Conservation (phyloP, 2,329 filamentous ascomycete species). For the Neonectria punicea region DNA sequence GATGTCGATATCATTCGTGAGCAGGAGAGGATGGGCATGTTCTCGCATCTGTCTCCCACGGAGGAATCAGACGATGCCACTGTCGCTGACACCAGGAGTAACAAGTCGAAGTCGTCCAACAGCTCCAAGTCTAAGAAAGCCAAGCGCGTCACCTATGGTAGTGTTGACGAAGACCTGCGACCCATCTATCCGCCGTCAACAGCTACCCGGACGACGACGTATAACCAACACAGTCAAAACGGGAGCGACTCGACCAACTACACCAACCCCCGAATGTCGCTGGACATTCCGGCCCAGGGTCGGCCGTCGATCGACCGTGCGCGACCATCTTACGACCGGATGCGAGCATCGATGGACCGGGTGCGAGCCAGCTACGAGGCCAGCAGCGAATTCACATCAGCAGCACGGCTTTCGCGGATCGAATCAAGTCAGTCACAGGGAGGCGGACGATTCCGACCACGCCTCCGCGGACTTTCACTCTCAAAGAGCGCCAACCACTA, state of each 20-base stretch:
- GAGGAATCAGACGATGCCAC: slow-evolving; percentile 48
- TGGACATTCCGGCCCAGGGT: slow-evolving; percentile 58
- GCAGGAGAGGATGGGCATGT: slow-evolving; percentile 85
- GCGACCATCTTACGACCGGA: slow-evolving; percentile 87
- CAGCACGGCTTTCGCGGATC: slow-evolving; percentile 83
- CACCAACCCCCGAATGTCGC: slow-evolving; percentile 72
- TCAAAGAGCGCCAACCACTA: slow-evolving; percentile 54
- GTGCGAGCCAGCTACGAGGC: slow-evolving; percentile 86
- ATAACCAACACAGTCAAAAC: slow-evolving; percentile 86
- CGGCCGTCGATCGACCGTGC: slow-evolving; percentile 73
- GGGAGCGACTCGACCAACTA: slow-evolving; percentile 95
- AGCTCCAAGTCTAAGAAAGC: slow-evolving; percentile 58
- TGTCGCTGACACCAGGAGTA: slow-evolving; percentile 52
- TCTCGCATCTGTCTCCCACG: slow-evolving; percentile 70
- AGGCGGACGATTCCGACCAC: slow-evolving; percentile 46
- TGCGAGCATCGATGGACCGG: slow-evolving; percentile 87
- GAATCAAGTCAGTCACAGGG: slow-evolving; percentile 74
- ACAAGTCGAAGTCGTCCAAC: slow-evolving; percentile 67
- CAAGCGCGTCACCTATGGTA: slow-evolving; percentile 68
- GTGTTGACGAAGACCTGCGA: slow-evolving; percentile 85
- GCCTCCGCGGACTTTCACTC: slow-evolving; percentile 57
- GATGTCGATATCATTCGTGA: slow-evolving; percentile 97
- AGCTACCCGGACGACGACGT: slow-evolving; percentile 76
- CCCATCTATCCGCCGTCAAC: slow-evolving; percentile 95
- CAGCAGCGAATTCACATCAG: slow-evolving; percentile 91